Base-by-base conservation (phyloP, 2,329 filamentous ascomycete genomes). In the Aureobasidium sp. region DNA sequence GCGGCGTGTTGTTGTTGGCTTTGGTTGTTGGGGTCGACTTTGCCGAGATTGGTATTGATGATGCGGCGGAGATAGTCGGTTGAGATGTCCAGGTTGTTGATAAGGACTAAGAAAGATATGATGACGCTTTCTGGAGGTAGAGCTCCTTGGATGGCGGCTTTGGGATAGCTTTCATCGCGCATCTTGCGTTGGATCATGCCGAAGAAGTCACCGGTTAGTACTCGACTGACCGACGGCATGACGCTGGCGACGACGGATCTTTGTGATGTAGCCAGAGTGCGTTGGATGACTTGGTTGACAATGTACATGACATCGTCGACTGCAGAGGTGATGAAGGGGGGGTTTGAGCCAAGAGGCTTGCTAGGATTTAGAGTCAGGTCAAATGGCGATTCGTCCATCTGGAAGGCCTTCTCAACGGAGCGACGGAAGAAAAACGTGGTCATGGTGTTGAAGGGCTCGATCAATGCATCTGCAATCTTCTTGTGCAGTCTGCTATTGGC, bases 251-350 rank as follows among this genome's bases (percentile, higher is more conserved):
- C 83, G 3, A 96, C 86, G 21, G 87, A 82, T 66, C 86, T 81
- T 71, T 97, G 92, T 2, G 89, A 90, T 0, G 95, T 97, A 0
- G 90, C 88, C 25, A 97, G 79, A 0, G 91, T 89, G 66, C 93
- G 87, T 65, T 95, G 88, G 8, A 97, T 81, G 37, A 97, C 89
- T 57, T 93, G 88, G 71, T 95, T 96, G 72, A 96, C 90, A 68
- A 99, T 97, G 75, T 97, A 99, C 93, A 99, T 97, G 70, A 97
- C 91, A 76, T 97, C 94, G 77, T 99, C 94, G 9, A 99, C 92
- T 0, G 93, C 92, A 2, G 92, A 91, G 47, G 94, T 93, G 69
- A 99, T 96, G 70, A 90, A 95, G 0, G 94, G 94, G 3, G 91
- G 84, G 67, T 91, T 91, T 62, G 86, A 83, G 58, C 88, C 85